Evolutionary conservation across 257 asterid species (phyloP).

Genomic region (Gardenia jasminoides): DNA sequence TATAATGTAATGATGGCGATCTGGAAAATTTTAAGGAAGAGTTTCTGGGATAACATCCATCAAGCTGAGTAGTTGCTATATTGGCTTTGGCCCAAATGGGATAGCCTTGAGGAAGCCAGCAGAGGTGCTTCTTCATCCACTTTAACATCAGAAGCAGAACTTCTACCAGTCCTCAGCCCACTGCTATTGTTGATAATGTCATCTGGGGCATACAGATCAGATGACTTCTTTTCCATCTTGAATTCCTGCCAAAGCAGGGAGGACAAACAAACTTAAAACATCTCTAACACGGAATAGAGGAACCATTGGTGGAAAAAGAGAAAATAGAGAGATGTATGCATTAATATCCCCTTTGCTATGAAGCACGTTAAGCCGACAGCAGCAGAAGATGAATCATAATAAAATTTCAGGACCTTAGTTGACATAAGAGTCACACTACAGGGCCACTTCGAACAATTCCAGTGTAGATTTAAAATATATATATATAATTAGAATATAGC

Average conservation of each 20-base stretch:
- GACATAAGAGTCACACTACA: background rate
- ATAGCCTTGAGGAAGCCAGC: slow-evolving; percentile 53
- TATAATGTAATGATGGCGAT: slow-evolving; percentile 2
- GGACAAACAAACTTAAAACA: background rate
- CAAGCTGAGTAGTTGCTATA: slow-evolving; percentile 34
- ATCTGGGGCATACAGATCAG: slow-evolving; percentile 55
- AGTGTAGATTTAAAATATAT: background rate
- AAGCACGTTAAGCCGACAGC: background rate
- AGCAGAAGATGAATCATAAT: background rate
- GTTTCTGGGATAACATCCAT: slow-evolving; percentile 12
- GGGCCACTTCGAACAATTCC: background rate
- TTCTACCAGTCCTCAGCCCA: slow-evolving; percentile 23
- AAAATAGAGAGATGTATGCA: background rate
- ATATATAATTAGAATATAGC: background rate
- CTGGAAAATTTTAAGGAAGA: slow-evolving; percentile 6
- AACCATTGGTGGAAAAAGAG: background rate
- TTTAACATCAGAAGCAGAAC: slow-evolving; percentile 24
- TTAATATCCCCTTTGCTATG: background rate
- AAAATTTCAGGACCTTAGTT: background rate
- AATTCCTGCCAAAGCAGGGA: slow-evolving; percentile 41
- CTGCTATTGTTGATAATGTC: slow-evolving; percentile 21
- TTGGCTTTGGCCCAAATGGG: slow-evolving; percentile 62
- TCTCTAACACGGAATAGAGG: background rate
- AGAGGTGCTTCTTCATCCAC: slow-evolving; percentile 66
- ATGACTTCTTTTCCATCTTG: slow-evolving; percentile 73